Evolutionary conservation across 2,329 filamentous ascomycete species (phyloP).

Genomic region (Fusarium tjaetaba): DNA sequence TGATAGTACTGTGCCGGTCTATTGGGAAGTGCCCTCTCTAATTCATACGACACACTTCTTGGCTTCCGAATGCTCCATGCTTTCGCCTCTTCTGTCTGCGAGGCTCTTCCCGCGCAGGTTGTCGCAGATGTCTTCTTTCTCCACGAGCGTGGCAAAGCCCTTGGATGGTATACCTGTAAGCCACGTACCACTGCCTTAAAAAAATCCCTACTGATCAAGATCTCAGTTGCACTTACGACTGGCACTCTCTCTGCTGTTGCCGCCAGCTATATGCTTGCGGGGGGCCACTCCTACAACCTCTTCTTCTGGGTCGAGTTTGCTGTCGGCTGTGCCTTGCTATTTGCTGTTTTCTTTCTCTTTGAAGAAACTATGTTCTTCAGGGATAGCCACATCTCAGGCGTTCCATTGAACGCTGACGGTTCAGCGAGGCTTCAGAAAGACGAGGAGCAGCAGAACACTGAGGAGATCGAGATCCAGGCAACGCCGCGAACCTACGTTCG

Average conservation of each 20-base stretch:
- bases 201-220: too few relatives aligned
- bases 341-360: not conserved
- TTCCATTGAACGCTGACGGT: not conserved
- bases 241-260: not conserved
- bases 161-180: not conserved
- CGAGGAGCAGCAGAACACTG: not conserved
- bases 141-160: not conserved
- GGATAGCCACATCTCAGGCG: not conserved
- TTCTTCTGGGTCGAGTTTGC: not conserved
- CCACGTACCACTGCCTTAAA: too few relatives aligned
- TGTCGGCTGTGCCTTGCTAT: not conserved
- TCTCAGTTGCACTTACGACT: not conserved
- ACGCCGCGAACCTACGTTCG: not conserved
- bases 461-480: not conserved
- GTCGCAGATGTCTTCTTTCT: not conserved
- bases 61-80: not conserved
- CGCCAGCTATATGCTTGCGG: not conserved
- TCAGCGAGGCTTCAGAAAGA: not conserved
- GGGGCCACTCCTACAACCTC: not conserved
- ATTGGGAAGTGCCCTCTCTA: not conserved
- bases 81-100: not conserved
- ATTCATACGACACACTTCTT: not conserved
- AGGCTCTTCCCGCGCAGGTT: not conserved
- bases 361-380: not conserved
- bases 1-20: not conserved